Conservation (phyloP, 129 eudicot species). For the Sambucus nigra region DNA sequence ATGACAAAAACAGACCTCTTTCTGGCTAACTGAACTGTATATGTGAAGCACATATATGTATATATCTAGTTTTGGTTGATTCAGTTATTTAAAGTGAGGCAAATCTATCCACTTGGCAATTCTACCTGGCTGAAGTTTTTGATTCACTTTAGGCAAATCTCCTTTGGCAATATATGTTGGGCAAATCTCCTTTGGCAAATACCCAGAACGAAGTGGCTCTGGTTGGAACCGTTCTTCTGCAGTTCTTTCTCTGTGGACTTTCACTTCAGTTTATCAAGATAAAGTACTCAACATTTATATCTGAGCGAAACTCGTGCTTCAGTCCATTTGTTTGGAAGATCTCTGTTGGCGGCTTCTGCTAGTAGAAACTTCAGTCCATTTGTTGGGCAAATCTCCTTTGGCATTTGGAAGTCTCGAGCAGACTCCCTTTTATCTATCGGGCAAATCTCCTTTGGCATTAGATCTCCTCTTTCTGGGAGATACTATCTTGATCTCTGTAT, state of each 20-base stretch:
- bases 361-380: conserved; percentile 30
- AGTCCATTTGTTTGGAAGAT: conserved; percentile 10
- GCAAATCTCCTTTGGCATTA: conserved; percentile 72
- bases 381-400: conserved; percentile 63
- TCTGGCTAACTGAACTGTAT: conserved; percentile 9
- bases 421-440: conserved; percentile 26
- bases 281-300: background rate
- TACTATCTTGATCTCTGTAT: conserved; percentile 27
- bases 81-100: conserved; percentile 4
- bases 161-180: conserved; percentile 44
- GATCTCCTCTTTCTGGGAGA: conserved; percentile 44
- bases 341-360: conserved; percentile 12
- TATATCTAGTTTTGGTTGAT: conserved; percentile 5
- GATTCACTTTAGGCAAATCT: conserved; percentile 39
- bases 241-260: background rate
- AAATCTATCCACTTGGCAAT: conserved; percentile 23
- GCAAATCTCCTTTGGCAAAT: conserved; percentile 90
- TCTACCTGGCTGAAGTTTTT: conserved; percentile 14
- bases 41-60: too few species aligned
- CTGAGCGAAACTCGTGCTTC: background rate
- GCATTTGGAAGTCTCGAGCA: conserved; percentile 31
- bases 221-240: conserved; percentile 8
- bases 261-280: conserved; percentile 3
- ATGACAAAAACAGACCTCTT: background rate
- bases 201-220: conserved; percentile 7